A percentile compares a stretch with the other conserved stretches of the same genome.
These are phyloP conservation scores for Bimuria novae-zelandiae DNA, from an alignment of 2,329 filamentous ascomycete genomes.

Conservation along the genomic window DNA sequence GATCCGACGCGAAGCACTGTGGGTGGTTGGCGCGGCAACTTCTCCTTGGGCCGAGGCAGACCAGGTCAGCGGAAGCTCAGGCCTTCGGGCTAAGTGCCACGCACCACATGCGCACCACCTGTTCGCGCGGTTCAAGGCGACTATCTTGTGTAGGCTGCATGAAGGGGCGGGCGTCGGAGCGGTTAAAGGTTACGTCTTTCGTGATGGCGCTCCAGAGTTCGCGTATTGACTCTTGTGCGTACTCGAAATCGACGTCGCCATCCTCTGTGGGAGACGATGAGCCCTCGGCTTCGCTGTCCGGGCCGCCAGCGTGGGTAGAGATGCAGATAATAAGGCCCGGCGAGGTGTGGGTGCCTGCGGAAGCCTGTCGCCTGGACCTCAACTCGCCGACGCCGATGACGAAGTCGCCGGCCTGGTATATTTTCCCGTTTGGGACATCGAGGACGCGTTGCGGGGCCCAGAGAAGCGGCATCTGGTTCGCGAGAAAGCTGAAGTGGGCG, in stretches of 20 bases:
- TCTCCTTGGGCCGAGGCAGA: too few species aligned
- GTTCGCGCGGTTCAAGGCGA: slow-evolving; percentile 20
- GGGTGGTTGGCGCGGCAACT: too few species aligned
- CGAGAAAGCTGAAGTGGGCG: slow-evolving; percentile 20
- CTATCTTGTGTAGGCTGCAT: slow-evolving; percentile 27
- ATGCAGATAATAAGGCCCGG: slow-evolving; percentile 39
- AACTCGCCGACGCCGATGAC: slow-evolving; percentile 37
- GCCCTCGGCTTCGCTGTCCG: slow-evolving; percentile 4
- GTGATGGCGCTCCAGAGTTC: slow-evolving; percentile 32
- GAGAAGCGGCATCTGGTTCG: slow-evolving; percentile 29
- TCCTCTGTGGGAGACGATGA: slow-evolving; percentile 6
- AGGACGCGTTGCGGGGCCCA: slow-evolving; percentile 35
- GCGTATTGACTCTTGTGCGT: slow-evolving; percentile 28
- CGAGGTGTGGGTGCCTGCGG: slow-evolving; percentile 21
- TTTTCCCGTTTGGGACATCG: slow-evolving; percentile 23
- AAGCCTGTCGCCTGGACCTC: slow-evolving; percentile 24
- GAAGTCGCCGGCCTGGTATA: slow-evolving; percentile 30
- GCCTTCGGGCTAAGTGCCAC: slow-evolving; percentile 34
- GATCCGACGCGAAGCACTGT: too few species aligned
- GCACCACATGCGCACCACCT: slow-evolving; percentile 39
- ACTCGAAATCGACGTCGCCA: slow-evolving; percentile 26
- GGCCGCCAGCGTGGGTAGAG: slow-evolving; percentile 18
- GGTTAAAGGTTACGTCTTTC: slow-evolving; percentile 28
- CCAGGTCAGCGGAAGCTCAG: too few species aligned
- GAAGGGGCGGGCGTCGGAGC: slow-evolving; percentile 30